These are phyloP conservation scores for Fraxinus americana DNA, from an alignment of 257 asterid genomes.

Conservation along the genomic window DNA sequence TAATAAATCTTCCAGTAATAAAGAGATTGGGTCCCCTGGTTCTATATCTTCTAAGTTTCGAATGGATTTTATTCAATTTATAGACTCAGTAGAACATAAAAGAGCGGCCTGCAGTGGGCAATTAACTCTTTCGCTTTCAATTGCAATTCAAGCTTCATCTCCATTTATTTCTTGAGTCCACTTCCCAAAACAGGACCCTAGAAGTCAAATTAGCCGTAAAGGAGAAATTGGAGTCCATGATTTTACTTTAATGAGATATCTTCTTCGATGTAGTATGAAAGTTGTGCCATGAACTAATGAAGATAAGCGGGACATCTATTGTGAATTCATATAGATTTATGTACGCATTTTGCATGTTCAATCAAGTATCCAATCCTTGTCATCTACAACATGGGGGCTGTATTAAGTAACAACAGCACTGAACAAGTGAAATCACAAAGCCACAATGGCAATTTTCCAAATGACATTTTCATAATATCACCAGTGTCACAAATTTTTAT, in stretches of 20 bases:
- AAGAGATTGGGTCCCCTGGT: background rate
- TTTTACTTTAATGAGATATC: background rate
- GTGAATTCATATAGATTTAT: background rate
- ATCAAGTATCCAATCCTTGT: background rate
- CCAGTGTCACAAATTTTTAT: background rate
- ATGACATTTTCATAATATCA: background rate
- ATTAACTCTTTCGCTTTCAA: background rate
- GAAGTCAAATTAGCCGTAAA: background rate
- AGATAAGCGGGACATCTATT: background rate
- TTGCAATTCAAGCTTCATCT: background rate
- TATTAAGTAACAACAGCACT: background rate
- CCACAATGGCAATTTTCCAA: background rate
- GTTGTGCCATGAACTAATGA: background rate
- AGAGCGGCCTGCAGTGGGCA: background rate
- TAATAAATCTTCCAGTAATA: background rate
- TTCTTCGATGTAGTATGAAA: background rate
- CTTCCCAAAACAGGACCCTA: background rate
- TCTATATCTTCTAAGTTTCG: background rate
- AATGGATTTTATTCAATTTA: background rate
- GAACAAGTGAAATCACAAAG: background rate
- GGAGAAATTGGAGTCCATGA: background rate
- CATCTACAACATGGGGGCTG: background rate
- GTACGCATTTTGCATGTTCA: background rate
- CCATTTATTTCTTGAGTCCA: background rate
- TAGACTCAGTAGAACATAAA: background rate